Base-by-base conservation (phyloP, 31 red algal genomes). In the Odonthalia washingtoniensis region DNA sequence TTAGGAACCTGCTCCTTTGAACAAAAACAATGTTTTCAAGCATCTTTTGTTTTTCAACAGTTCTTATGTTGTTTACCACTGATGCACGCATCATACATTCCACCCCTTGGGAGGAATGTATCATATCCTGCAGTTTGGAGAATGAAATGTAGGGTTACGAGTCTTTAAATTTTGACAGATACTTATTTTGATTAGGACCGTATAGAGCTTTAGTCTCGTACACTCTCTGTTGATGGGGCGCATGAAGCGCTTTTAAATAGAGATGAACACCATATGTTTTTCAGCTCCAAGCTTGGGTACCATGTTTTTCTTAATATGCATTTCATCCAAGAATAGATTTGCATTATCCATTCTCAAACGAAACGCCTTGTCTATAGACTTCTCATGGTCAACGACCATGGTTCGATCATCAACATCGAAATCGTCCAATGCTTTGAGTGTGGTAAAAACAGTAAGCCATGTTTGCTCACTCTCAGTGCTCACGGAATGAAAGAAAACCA, bases 31-130 rank as follows among this genome's bases (percentile, higher is more conserved):
- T 73, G 1, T 77, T 64, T 4, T 2, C 18, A 27, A 87, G 46
- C 72, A 87, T 87, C n/a, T 87, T 77, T 45, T 87, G 84, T 21
- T 70, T 70, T 60, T 87, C 41, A 4, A 76, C 57, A 40, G 46
- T 77, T 3, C 84, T 70, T 5, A 78, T 78, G 26, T 78, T 70
- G 46, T 87, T 87, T 42, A 49, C 2, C 14, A 87, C n/a, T 5
- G 70, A 76, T 2, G 73, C 84, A n/a, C 52, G 14, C 46, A 87
- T 77, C 41, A 67, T 70, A 41, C 52, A n/a, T 68, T 36, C 72
- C 12, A 73, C 70, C 35, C 84, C 84, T 57, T 78, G 84, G 5
- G 46, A 87, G 5, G 84, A 77, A 3, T 45, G 0, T 40, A 78
- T 78, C 34, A 30, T 77, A 68, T 87, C 44, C 38, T 76, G 2